Conservation (phyloP, 2,329 filamentous ascomycete species). For the Ilyonectria mors-panacis region DNA sequence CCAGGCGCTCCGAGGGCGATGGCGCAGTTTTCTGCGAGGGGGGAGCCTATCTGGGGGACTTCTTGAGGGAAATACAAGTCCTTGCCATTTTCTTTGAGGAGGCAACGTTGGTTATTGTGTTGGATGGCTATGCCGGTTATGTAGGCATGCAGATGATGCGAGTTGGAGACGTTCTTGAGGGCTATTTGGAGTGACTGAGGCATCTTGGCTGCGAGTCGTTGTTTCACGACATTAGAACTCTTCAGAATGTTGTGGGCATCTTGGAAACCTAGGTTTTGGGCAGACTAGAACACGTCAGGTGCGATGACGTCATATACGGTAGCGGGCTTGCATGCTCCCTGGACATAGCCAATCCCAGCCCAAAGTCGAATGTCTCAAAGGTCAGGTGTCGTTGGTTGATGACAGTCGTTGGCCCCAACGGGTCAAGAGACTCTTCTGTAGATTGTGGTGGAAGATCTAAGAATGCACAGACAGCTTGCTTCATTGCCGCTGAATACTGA, state of each 20-base stretch:
- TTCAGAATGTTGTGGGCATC: not conserved
- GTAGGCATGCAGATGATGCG: not conserved
- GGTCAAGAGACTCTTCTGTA: not conserved
- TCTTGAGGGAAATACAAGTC: constrained; percentile 7
- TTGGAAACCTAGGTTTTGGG: not conserved
- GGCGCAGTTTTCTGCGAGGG: constrained; percentile 7
- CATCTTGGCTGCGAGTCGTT: not conserved
- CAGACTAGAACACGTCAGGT: not conserved
- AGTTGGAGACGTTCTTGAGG: not conserved
- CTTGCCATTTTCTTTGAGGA: constrained; percentile 4
- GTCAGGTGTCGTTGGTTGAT: not conserved
- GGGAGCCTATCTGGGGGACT: not conserved
- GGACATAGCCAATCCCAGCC: not conserved
- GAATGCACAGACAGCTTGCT: too few relatives aligned
- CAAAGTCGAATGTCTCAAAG: not conserved
- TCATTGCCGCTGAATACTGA: too few relatives aligned
- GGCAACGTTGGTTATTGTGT: not conserved
- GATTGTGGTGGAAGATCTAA: too few relatives aligned
- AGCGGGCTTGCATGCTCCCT: not conserved
- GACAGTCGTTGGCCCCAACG: not conserved
- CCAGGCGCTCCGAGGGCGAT: not conserved
- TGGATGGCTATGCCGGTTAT: not conserved
- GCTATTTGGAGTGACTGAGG: constrained; percentile 3
- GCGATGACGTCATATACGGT: not conserved
- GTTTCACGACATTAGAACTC: not conserved